phyloP scores from a whole-genome alignment of 2,329 filamentous ascomycete species.

The Sporothrix euskadiensis region DNA sequence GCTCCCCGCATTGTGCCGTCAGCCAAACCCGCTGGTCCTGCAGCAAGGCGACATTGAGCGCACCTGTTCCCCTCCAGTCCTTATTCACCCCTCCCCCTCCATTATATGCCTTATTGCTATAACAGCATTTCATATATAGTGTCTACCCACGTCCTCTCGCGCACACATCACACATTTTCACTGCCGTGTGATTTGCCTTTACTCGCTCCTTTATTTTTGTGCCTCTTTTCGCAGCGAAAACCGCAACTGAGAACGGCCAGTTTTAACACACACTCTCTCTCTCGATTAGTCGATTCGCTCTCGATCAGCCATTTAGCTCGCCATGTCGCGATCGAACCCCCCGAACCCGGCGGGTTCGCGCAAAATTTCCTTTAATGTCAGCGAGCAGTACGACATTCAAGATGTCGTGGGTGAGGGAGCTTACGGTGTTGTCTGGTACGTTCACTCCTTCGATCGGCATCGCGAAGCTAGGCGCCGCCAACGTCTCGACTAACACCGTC shows the following conservation, averaged over 20 bases:
- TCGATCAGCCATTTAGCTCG: slow-evolving; percentile 26
- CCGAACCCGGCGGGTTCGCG: slow-evolving; percentile 65
- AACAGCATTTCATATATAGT: slow-evolving; percentile 20
- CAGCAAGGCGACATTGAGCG: slow-evolving; percentile 16
- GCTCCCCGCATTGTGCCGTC: slow-evolving; percentile 19
- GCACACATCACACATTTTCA: background rate
- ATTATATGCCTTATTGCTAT: slow-evolving; percentile 15
- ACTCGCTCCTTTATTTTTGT: background rate
- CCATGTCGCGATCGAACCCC: slow-evolving; percentile 59
- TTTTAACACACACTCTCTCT: background rate
- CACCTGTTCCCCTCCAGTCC: slow-evolving; percentile 7
- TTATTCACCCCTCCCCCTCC: slow-evolving; percentile 15
- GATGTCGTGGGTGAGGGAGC: slow-evolving; percentile 98
- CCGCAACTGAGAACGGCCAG: background rate
- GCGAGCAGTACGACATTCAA: slow-evolving; percentile 98
- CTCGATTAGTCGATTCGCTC: background rate
- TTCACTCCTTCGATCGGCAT: slow-evolving; percentile 30
- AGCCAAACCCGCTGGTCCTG: slow-evolving; percentile 21
- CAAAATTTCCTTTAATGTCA: slow-evolving; percentile 99
- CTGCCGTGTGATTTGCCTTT: background rate
- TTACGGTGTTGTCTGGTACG: slow-evolving; percentile 97
- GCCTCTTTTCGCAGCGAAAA: background rate
- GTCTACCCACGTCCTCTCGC: background rate
- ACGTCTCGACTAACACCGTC: background rate
- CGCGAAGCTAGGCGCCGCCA: background rate